phyloP scores from a whole-genome alignment of 2,329 filamentous ascomycete species.

The Chaetoscypha palmicola region DNA sequence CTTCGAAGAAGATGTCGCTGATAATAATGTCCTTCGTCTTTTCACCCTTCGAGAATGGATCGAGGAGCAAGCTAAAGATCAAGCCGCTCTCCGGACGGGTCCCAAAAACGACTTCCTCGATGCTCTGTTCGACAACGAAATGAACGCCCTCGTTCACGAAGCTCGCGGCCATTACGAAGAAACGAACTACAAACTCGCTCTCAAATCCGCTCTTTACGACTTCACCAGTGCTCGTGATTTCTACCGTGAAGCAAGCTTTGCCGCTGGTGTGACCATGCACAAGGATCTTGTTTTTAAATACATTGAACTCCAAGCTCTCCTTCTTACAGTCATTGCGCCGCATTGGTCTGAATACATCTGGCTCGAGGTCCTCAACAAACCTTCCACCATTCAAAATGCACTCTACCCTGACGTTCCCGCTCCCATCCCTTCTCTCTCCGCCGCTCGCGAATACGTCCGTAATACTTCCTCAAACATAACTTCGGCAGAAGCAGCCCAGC shows the following conservation, averaged over 20 bases:
- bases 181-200: constrained; percentile 78
- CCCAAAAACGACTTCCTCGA: constrained; percentile 75
- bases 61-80: constrained; percentile 71
- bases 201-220: constrained; percentile 84
- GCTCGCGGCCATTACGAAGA: constrained; percentile 70
- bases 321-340: constrained; percentile 78
- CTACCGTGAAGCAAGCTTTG: constrained; percentile 76
- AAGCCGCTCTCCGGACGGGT: constrained; percentile 66
- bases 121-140: constrained; percentile 84
- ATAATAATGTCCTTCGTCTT: constrained; percentile 81
- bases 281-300: constrained; percentile 71
- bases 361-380: constrained; percentile 79
- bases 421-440: constrained; percentile 60
- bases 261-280: constrained; percentile 80
- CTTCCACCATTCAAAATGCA: constrained; percentile 70
- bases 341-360: constrained; percentile 95
- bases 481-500: constrained; percentile 72
- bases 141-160: constrained; percentile 77
- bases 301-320: constrained; percentile 76
- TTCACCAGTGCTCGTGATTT: constrained; percentile 82
- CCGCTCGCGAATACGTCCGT: constrained; percentile 77
- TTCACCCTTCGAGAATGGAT: constrained; percentile 84
- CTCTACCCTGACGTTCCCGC: constrained; percentile 64
- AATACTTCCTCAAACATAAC: constrained; percentile 68
- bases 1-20: constrained; percentile 91